Conservation (phyloP, 2,329 filamentous ascomycete species). For the Pyricularia sp. region DNA sequence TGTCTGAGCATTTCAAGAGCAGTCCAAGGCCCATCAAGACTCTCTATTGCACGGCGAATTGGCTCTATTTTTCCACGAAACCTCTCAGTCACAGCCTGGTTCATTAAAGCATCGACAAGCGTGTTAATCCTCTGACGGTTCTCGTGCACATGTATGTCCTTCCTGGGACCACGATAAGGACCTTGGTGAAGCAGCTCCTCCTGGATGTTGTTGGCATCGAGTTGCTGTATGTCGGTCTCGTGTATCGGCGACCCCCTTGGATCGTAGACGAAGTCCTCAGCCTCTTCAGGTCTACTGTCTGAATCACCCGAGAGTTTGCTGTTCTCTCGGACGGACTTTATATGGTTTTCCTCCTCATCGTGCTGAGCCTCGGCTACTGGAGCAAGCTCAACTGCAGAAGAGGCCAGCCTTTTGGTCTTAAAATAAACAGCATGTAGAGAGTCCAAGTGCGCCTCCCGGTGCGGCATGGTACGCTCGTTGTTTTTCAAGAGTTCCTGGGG, state of each 20-base stretch:
- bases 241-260: conserved; percentile 22
- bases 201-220: not conserved
- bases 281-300: not conserved
- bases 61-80: conserved; percentile 12
- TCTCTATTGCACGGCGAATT: conserved; percentile 11
- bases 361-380: not conserved
- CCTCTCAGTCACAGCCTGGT: conserved; percentile 16
- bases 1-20: conserved; percentile 22
- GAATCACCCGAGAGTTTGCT: not conserved
- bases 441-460: not conserved
- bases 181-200: not conserved
- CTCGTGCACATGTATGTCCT: conserved; percentile 1
- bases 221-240: not conserved
- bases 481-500: not conserved
- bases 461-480: not conserved
- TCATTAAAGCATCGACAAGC: conserved; percentile 21
- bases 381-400: not conserved
- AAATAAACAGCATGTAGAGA: not conserved
- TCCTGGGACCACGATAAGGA: not conserved
- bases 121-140: conserved; percentile 20
- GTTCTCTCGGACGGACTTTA: not conserved
- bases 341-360: not conserved
- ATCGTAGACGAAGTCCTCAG: not conserved
- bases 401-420: not conserved
- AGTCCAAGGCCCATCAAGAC: conserved; percentile 20